Evolutionary conservation across 2,329 filamentous ascomycete species (phyloP).

Genomic region (Colletotrichum euphorbiae): DNA sequence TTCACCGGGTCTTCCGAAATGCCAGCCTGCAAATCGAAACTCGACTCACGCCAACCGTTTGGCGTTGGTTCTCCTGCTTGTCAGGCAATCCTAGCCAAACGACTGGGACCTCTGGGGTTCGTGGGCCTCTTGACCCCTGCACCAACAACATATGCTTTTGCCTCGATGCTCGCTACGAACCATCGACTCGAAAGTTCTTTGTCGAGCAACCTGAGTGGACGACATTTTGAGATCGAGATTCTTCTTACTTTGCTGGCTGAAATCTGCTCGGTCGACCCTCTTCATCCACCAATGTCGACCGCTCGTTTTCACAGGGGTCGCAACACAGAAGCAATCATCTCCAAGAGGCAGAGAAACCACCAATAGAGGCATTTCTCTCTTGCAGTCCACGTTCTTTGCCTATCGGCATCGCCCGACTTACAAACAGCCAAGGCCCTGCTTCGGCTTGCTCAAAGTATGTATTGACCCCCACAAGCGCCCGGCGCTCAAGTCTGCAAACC

Average conservation of each 20-base stretch:
- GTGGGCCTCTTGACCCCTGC: conserved; percentile 8
- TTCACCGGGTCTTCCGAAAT: not conserved
- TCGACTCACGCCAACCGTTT: conserved; percentile 9
- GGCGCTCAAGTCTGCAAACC: conserved; percentile 13
- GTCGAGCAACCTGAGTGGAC: not conserved
- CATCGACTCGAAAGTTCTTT: conserved; percentile 13
- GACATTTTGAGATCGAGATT: not conserved
- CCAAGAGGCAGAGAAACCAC: not conserved
- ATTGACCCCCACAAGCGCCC: conserved; percentile 8
- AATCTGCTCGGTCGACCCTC: not conserved
- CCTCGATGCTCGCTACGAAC: not conserved
- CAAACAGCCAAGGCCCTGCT: conserved; percentile 25
- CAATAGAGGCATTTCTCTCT: conserved; percentile 3
- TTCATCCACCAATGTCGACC: not conserved
- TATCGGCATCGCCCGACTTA: conserved; percentile 32
- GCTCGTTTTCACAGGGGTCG: not conserved
- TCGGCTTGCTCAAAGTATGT: conserved; percentile 3
- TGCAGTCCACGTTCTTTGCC: conserved; percentile 7
- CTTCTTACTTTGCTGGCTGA: not conserved
- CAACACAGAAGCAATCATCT: not conserved
- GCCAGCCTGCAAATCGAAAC: conserved; percentile 12
- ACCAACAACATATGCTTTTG: not conserved
- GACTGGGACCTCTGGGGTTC: not conserved
- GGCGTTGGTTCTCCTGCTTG: not conserved
- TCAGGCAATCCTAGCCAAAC: conserved; percentile 12